phyloP scores from a whole-genome alignment of 1,284 basidiomycete species.

The Leccinum insigne region DNA sequence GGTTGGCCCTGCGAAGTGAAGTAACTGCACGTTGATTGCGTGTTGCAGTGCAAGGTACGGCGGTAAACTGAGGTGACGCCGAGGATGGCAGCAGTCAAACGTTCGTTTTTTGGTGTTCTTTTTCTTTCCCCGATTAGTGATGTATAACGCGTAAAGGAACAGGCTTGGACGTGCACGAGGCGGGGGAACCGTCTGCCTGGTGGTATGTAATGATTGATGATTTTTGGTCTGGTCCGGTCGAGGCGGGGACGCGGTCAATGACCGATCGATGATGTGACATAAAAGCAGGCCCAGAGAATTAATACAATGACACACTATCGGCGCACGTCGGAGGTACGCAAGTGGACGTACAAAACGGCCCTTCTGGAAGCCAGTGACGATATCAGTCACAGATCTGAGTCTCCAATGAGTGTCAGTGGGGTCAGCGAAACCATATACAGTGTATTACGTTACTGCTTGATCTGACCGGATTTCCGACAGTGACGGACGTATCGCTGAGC shows the following conservation, averaged over 20 bases:
- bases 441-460: not conserved
- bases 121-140: not conserved
- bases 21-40: not conserved
- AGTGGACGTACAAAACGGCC: not conserved
- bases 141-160: not conserved
- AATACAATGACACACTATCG: not conserved
- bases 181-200: not conserved
- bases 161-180: constrained; percentile 1
- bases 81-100: not conserved
- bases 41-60: not conserved
- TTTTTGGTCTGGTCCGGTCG: not conserved
- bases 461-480: not conserved
- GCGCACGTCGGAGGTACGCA: constrained; percentile 5
- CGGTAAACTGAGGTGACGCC: not conserved
- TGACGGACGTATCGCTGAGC: not conserved
- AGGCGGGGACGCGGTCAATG: not conserved
- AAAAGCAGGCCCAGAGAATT: not conserved
- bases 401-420: not conserved
- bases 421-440: not conserved
- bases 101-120: constrained; percentile 1
- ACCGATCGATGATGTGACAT: not conserved
- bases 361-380: not conserved
- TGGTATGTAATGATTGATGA: not conserved
- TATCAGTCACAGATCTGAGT: not conserved
- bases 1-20: not conserved